phyloP scores from a whole-genome alignment of 805 yeast species.

The Yarrowia hollandica region DNA sequence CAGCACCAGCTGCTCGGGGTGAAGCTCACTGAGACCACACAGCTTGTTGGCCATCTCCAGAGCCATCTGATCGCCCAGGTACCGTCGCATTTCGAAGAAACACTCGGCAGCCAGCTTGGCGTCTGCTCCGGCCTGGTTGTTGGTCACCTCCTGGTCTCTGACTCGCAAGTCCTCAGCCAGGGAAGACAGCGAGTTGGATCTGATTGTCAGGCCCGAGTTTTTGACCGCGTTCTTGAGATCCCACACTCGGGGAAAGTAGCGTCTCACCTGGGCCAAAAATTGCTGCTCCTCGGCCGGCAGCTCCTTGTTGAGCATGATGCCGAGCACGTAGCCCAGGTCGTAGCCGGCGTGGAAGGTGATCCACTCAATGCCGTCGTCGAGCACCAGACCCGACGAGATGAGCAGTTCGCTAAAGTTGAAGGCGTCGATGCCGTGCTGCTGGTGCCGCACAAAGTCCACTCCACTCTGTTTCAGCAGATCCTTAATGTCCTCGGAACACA shows the following conservation, averaged over 20 bases:
- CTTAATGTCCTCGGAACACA: conserved; percentile 84
- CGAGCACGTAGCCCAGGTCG: conserved; percentile 85
- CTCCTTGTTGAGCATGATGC: conserved; percentile 68
- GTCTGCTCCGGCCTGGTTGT: conserved; percentile 47
- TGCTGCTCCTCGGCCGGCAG: conserved; percentile 83
- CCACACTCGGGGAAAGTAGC: conserved; percentile 77
- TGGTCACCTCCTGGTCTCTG: conserved; percentile 31
- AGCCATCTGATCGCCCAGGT: conserved; percentile 40
- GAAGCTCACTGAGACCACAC: conserved; percentile 43
- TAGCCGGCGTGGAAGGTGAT: conserved; percentile 91
- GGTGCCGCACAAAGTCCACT: conserved; percentile 73
- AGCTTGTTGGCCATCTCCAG: conserved; percentile 40
- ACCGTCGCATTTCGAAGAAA: conserved; percentile 46
- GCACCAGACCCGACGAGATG: conserved; percentile 79
- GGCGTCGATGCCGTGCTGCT: conserved; percentile 73
- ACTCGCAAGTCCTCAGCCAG: conserved; percentile 48
- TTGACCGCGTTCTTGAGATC: conserved; percentile 65
- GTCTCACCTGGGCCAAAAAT: conserved; percentile 66
- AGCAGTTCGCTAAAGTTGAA: conserved; percentile 80
- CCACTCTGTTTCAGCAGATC: conserved; percentile 80
- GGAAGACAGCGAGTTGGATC: conserved; percentile 40
- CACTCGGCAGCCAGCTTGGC: conserved; percentile 46
- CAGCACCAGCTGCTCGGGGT: conserved; percentile 27
- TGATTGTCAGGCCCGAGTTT: conserved; percentile 40
- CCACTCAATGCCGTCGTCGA: conserved; percentile 77